Conservation (phyloP, 371 early-diverging fungal species). For the Lichtheimia hyalospora region DNA sequence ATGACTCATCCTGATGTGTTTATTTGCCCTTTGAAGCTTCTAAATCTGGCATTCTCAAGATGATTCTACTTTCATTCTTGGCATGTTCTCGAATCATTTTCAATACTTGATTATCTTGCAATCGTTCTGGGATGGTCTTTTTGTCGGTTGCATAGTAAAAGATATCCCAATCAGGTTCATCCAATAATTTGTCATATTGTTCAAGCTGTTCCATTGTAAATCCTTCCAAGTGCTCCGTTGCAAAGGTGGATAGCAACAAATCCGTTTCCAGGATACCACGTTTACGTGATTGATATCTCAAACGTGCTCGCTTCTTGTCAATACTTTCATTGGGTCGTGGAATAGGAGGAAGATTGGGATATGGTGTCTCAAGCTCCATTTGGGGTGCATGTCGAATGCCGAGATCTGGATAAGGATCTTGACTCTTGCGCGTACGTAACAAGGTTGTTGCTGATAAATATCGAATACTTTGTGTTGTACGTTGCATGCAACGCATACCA, state of each 20-base stretch:
- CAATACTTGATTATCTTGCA: slow-evolving; percentile 57
- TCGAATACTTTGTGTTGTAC: not conserved
- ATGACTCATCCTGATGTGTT: not conserved
- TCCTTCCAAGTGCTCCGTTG: slow-evolving; percentile 55
- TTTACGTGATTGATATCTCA: slow-evolving; percentile 90
- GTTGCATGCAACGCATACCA: no score
- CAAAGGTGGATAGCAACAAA: slow-evolving; percentile 88
- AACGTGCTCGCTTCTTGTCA: slow-evolving; percentile 74
- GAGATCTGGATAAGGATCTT: slow-evolving; percentile 49
- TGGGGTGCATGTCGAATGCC: slow-evolving; percentile 48
- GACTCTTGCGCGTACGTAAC: slow-evolving; percentile 3
- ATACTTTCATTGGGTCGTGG: slow-evolving; percentile 64
- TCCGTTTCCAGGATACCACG: slow-evolving; percentile 95
- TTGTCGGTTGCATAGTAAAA: slow-evolving; percentile 88
- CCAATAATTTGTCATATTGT: slow-evolving; percentile 82
- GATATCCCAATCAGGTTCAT: slow-evolving; percentile 96
- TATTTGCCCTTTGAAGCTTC: slow-evolving; percentile 18
- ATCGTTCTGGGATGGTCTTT: slow-evolving; percentile 61
- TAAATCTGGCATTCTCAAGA: slow-evolving; percentile 78
- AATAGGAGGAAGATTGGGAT: slow-evolving; percentile 62
- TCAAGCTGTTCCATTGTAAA: slow-evolving; percentile 62
- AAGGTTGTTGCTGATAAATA: not conserved
- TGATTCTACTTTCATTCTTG: slow-evolving; percentile 65
- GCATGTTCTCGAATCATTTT: slow-evolving; percentile 64
- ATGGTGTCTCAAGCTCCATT: slow-evolving; percentile 48